Evolutionary conservation across 139 green algal genomes (phyloP), one percentile per base, ranked within the genome.

Genomic region (Chlorella sp.): DNA sequence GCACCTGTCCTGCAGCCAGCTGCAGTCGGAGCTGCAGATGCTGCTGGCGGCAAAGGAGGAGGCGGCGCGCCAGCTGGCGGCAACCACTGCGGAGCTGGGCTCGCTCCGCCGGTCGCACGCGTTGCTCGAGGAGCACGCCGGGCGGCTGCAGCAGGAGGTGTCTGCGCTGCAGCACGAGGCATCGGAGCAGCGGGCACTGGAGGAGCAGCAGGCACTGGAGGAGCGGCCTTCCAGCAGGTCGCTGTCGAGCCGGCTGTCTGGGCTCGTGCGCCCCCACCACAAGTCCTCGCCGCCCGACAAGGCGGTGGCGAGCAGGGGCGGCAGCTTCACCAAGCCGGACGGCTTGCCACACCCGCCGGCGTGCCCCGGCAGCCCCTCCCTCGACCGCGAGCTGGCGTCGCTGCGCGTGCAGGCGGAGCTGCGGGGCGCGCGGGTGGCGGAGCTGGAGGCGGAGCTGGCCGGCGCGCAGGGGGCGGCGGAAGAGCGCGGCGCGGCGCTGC

Each of bases 141-240:
- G 69, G 53, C 73, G 76, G 33, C 23, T 81, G 64, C 77, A 71
- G 48, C 43, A 80, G 36, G 64, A 67, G 53, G 50, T 67, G 71
- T 69, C 40, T 8, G 25, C 21, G 19, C 45, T n/a, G 40, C 45
- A 61, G 67, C 50, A 60, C 21, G 67, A 25, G n/a, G n/a, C n/a
- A n/a, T n/a, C n/a, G n/a, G n/a, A 48, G 19, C 19, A 35, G 53
- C 53, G 29, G 53, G 19, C n/a, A 7, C 53, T 29, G 8, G 35
- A 64, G 48, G 48, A 48, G 19, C 19, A 35, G 53, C 53, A 61
- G 53, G 19, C n/a, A 7, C 53, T 29, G 8, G 35, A 64, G 48
- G 48, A 74, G 50, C 67, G 48, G 48, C 50, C 48, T 1, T 50
- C 67, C 35, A 64, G 48, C 21, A 48, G 67, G 48, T 64, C 48